These are phyloP conservation scores for Ramaria rubella DNA, from an alignment of 768 basidiomycete genomes.

Conservation along the genomic window DNA sequence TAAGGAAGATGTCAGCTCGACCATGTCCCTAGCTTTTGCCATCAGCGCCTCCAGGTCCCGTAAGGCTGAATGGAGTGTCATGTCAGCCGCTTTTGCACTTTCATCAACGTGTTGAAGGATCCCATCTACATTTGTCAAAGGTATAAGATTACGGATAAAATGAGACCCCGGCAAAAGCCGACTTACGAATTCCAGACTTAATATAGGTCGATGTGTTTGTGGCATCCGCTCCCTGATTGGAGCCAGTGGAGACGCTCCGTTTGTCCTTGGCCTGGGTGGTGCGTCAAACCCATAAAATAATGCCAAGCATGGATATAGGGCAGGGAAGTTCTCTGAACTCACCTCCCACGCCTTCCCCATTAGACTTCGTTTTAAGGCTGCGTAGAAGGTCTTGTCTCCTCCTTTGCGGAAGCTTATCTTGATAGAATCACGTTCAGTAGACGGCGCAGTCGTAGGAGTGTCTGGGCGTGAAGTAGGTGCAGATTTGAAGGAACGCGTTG, in stretches of 20 bases:
- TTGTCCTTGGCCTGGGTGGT: not conserved
- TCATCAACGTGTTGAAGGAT: slow-evolving; percentile 73
- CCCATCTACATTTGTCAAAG: slow-evolving; percentile 49
- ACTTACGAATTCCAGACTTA: slow-evolving; percentile 9
- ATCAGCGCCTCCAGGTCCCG: slow-evolving; percentile 86
- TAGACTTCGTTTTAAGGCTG: slow-evolving; percentile 62
- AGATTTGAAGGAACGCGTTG: slow-evolving; percentile 37
- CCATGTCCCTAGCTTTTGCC: slow-evolving; percentile 91
- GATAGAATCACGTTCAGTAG: slow-evolving; percentile 40
- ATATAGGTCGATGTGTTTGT: not conserved
- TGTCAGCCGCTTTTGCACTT: slow-evolving; percentile 54
- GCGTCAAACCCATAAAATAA: not conserved
- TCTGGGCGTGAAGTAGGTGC: slow-evolving; percentile 60
- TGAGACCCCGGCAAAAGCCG: slow-evolving; percentile 20
- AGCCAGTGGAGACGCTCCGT: not conserved
- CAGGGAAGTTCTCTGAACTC: slow-evolving; percentile 10
- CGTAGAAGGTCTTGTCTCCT: slow-evolving; percentile 80
- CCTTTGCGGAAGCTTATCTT: slow-evolving; percentile 89
- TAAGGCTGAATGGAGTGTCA: slow-evolving; percentile 67
- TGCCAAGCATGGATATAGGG: slow-evolving; percentile 1
- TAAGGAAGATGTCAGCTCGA: slow-evolving; percentile 79
- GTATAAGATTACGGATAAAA: not conserved
- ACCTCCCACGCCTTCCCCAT: slow-evolving; percentile 75
- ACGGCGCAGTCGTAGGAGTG: slow-evolving; percentile 35
- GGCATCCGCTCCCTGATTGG: slow-evolving; percentile 3